A percentile compares a stretch with the other conserved stretches of the same genome.
Conservation (phyloP, 2,329 filamentous ascomycete genomes). For the Moelleriella libera region DNA sequence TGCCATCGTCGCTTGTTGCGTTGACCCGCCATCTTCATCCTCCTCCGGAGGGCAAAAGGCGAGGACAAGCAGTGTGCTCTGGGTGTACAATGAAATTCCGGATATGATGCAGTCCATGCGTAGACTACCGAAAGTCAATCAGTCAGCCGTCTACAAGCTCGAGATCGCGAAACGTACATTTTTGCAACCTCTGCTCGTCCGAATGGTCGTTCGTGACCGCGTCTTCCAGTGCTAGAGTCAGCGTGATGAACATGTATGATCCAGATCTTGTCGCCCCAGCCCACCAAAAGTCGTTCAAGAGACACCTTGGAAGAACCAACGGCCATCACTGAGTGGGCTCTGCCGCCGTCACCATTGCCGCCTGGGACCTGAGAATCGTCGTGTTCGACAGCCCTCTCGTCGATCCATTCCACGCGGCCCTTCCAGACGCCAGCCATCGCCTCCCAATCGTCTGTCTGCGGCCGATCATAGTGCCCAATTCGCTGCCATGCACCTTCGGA, state of each 20-base stretch:
- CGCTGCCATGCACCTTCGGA: slow-evolving; percentile 84
- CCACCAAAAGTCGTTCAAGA: slow-evolving; percentile 73
- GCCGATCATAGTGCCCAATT: slow-evolving; percentile 82
- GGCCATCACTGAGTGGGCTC: not conserved
- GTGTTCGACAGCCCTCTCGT: slow-evolving; percentile 63
- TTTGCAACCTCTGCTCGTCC: slow-evolving; percentile 84
- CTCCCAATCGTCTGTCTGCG: slow-evolving; percentile 78
- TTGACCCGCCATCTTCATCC: slow-evolving; percentile 33
- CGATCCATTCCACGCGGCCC: slow-evolving; percentile 82
- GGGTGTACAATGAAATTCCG: slow-evolving; percentile 91
- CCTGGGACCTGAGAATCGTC: slow-evolving; percentile 35
- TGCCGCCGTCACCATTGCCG: not conserved
- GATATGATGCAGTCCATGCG: slow-evolving; percentile 97
- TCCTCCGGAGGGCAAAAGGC: slow-evolving; percentile 71
- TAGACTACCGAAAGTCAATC: slow-evolving; percentile 36
- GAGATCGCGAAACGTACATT: slow-evolving; percentile 48
- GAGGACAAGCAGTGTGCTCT: slow-evolving; percentile 78
- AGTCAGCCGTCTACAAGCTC: not conserved
- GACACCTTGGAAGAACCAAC: not conserved
- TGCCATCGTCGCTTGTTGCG: not conserved
- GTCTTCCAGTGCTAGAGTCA: slow-evolving; percentile 48
- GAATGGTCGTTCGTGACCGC: slow-evolving; percentile 54
- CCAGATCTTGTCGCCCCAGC: slow-evolving; percentile 95
- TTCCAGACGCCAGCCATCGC: slow-evolving; percentile 97
- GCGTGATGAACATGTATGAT: slow-evolving; percentile 81